phyloP scores from a whole-genome alignment of 208 protist species.

The Trypanosoma vivax region DNA sequence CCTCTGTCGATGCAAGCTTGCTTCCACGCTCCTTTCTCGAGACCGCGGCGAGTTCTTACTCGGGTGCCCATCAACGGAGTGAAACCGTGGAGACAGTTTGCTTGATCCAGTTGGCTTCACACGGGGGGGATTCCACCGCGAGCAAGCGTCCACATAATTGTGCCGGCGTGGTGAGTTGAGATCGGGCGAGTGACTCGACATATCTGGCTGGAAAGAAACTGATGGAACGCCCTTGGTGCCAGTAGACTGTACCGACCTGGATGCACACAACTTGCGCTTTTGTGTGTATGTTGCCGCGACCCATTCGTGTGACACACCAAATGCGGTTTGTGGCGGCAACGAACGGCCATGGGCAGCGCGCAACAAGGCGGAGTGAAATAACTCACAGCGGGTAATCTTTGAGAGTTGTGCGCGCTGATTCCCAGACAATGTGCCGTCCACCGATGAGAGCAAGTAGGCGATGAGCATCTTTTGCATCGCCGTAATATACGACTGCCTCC shows the following conservation, averaged over 20 bases:
- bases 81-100: background rate
- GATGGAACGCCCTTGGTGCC: background rate
- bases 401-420: conserved; percentile 5
- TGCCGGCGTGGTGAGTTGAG: background rate
- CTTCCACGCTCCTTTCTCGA: too few relatives aligned
- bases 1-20: too few relatives aligned
- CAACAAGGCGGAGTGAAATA: conserved; percentile 17
- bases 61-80: conserved; percentile 2
- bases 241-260: background rate
- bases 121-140: conserved; percentile 7
- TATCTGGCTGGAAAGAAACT: background rate
- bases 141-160: background rate
- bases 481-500: conserved; percentile 3
- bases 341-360: conserved; percentile 10
- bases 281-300: background rate
- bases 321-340: background rate
- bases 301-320: background rate
- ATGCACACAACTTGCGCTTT: background rate
- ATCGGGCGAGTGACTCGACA: background rate
- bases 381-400: conserved; percentile 7
- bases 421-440: background rate
- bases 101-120: background rate
- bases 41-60: too few relatives aligned
- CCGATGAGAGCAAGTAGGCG: background rate
- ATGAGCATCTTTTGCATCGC: conserved; percentile 12